Conservation (phyloP, 2,329 filamentous ascomycete species). For the Daldinia sp. region DNA sequence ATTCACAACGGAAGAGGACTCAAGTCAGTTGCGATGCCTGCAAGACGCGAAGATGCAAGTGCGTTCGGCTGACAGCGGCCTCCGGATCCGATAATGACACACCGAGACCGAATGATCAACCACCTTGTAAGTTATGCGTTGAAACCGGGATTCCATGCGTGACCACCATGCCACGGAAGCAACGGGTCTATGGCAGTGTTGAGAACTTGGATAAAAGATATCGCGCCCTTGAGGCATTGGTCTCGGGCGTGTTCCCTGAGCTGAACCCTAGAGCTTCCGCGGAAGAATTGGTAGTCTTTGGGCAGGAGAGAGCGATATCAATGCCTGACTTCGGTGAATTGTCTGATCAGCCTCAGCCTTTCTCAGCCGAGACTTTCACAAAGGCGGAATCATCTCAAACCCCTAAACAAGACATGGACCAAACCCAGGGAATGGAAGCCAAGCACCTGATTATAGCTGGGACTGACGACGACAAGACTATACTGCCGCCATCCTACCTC, state of each 20-base stretch:
- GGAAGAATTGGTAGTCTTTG: slow-evolving; percentile 56
- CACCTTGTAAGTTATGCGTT: slow-evolving; percentile 55
- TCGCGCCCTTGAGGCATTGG: slow-evolving; percentile 57
- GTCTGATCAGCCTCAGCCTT: slow-evolving; percentile 5
- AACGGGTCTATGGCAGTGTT: slow-evolving; percentile 59
- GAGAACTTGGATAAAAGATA: slow-evolving; percentile 59
- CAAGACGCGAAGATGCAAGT: slow-evolving; percentile 54
- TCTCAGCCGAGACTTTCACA: neutral
- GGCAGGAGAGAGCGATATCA: slow-evolving; percentile 53
- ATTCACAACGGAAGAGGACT: slow-evolving; percentile 52
- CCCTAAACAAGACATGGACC: neutral
- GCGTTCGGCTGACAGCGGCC: slow-evolving; percentile 45
- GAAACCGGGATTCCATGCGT: slow-evolving; percentile 56
- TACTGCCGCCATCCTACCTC: slow-evolving; percentile 38
- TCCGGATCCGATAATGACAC: slow-evolving; percentile 18
- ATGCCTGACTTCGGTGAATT: slow-evolving; percentile 52
- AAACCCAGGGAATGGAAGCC: neutral
- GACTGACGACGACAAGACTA: slow-evolving; percentile 26
- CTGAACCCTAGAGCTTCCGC: slow-evolving; percentile 54
- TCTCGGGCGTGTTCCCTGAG: slow-evolving; percentile 57
- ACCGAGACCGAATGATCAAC: slow-evolving; percentile 42
- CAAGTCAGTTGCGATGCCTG: slow-evolving; percentile 55
- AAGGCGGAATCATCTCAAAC: slow-evolving; percentile 9
- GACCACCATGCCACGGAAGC: slow-evolving; percentile 58
- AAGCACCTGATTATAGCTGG: slow-evolving; percentile 26